Percentiles rank a stretch among this genome's conserved stretches.
These are phyloP conservation scores for Schwanniomyces etchellsii DNA, from an alignment of 1,139 yeast species.

Conservation along the genomic window DNA sequence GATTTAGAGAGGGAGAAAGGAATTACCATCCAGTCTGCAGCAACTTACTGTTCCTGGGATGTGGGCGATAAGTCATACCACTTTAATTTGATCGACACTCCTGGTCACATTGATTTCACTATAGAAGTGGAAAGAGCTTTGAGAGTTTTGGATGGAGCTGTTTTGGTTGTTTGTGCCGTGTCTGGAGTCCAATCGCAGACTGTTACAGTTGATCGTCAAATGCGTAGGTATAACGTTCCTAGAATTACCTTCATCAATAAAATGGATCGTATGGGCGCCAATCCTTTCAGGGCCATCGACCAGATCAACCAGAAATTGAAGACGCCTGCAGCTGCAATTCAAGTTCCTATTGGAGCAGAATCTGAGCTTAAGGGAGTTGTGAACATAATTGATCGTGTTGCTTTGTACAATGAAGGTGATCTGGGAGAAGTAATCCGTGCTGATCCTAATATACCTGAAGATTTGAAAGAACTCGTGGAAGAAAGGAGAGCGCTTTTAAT, in stretches of 20 bases:
- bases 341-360: constrained; percentile 96
- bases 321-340: constrained; percentile 96
- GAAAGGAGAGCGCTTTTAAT: constrained; percentile 79
- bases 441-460: constrained; percentile 66
- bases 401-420: constrained; percentile 84
- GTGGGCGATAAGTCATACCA: constrained; percentile 67
- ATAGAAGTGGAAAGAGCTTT: constrained; percentile 97
- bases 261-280: constrained; percentile 99
- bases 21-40: constrained; percentile 97
- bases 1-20: constrained; percentile 96
- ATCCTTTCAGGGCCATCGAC: constrained; percentile 92
- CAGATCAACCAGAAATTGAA: constrained; percentile 82
- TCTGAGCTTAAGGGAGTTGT: constrained; percentile 81
- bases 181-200: constrained; percentile 98
- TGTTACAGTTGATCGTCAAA: constrained; percentile 96
- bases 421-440: constrained; percentile 75
- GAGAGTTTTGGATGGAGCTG: constrained; percentile 97
- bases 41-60: constrained; percentile 96
- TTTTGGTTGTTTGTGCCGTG: constrained; percentile 95
- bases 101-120: constrained; percentile 98
- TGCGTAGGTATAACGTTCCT: constrained; percentile 97
- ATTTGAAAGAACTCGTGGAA: constrained; percentile 67
- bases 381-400: constrained; percentile 81
- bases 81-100: constrained; percentile 93
- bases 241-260: constrained; percentile 93